Conservation (phyloP, 83 land plant genomes). For the Picea engelmannii region DNA sequence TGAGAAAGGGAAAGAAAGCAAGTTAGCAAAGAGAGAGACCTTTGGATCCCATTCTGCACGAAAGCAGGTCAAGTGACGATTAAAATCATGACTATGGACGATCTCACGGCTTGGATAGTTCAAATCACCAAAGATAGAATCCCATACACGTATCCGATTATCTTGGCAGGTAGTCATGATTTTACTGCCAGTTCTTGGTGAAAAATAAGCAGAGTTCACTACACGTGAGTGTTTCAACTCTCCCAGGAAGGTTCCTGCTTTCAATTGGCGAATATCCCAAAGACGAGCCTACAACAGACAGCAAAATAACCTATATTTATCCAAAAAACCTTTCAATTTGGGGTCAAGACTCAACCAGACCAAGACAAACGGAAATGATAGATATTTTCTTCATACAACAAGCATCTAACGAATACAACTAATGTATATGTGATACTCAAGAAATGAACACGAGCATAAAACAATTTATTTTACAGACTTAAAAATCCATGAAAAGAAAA, state of each 20-base stretch:
- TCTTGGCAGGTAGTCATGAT: constrained; percentile 93
- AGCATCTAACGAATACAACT: neutral
- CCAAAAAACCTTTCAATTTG: neutral
- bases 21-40: constrained; percentile 34
- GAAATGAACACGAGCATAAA: neutral
- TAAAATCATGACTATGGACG: constrained; percentile 98
- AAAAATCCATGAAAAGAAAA: neutral
- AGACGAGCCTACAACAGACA: constrained; percentile 68
- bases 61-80: constrained; percentile 89
- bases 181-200: constrained; percentile 82
- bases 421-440: neutral
- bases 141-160: constrained; percentile 94
- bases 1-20: neutral
- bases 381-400: neutral
- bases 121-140: constrained; percentile 82
- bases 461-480: neutral
- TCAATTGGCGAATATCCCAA: constrained; percentile 82
- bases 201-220: constrained; percentile 95
- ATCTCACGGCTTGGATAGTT: constrained; percentile 86
- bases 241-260: constrained; percentile 46
- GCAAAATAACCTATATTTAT: neutral
- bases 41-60: constrained; percentile 98
- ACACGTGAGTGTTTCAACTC: constrained; percentile 80
- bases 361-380: neutral
- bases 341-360: neutral